Conservation (phyloP, 352 stramenopile species). For the Thraustochytrium striatum region DNA sequence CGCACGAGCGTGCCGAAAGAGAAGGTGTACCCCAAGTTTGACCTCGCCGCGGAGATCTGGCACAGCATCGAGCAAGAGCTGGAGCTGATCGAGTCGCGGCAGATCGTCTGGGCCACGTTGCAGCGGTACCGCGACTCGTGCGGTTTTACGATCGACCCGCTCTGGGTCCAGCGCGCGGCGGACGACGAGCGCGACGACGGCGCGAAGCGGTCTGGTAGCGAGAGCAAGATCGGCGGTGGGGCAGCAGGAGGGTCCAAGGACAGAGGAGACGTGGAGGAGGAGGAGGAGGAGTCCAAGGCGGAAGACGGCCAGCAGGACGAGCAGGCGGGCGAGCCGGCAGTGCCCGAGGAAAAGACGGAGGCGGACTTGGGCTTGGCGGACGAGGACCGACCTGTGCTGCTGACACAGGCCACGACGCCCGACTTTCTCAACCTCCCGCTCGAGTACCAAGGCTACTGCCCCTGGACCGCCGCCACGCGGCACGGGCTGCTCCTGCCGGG, state of each 20-base stretch:
- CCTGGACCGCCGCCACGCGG: slow-evolving; percentile 70
- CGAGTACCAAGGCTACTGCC: slow-evolving; percentile 87
- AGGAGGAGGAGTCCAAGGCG: background rate
- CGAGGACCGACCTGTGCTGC: slow-evolving; percentile 66
- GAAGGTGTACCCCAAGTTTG: slow-evolving; percentile 87
- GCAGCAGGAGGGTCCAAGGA: slow-evolving; percentile 49
- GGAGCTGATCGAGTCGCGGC: slow-evolving; percentile 65
- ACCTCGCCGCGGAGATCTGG: slow-evolving; percentile 76
- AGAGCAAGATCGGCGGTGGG: slow-evolving; percentile 30
- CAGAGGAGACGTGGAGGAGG: background rate
- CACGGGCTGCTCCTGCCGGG: slow-evolving; percentile 80
- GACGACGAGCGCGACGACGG: background rate
- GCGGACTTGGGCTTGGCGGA: background rate
- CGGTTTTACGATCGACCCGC: slow-evolving; percentile 42
- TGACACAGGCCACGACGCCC: slow-evolving; percentile 81
- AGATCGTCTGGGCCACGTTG: slow-evolving; percentile 55
- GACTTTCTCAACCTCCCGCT: slow-evolving; percentile 89
- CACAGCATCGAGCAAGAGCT: slow-evolving; percentile 60
- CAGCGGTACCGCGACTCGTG: slow-evolving; percentile 24
- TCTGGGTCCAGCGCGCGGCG: slow-evolving; percentile 48
- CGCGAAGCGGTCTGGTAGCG: too few relatives aligned
- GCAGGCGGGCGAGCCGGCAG: background rate
- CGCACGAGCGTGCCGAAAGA: slow-evolving; percentile 82
- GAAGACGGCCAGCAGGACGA: background rate
- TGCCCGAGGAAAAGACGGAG: background rate